Evolutionary conservation across 2,329 filamentous ascomycete genomes (phyloP), one percentile per base, ranked within the genome.

Genomic region (Verticillium dahliae): DNA sequence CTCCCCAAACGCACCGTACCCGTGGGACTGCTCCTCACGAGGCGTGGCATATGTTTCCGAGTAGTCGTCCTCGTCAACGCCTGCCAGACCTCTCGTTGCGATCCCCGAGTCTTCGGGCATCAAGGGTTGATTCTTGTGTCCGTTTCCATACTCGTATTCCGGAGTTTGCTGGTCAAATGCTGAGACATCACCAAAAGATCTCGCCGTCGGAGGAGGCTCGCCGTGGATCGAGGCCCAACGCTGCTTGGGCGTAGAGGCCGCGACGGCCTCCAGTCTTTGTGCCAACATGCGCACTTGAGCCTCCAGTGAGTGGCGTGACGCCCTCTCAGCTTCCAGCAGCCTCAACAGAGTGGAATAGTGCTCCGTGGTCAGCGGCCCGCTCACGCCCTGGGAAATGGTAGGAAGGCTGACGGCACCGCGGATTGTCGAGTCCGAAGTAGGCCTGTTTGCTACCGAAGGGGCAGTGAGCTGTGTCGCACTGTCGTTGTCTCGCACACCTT

Each of bases 241-340:
- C 35, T 58, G 58, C 6, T 58, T 61, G 63, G 66, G 70, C 61
- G 66, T 74, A 65, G 62, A 72, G 64, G 73, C 75, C 68, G 66
- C 78, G 78, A 78, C 56, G 84, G 66, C 10, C 79, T 70, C 79
- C 56, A 86, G 65, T 54, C 80, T 78, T 38, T 81, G 79, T 27
- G 76, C 77, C 6, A 89, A 74, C 52, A 76, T 80, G 61, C 76
- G 80, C 37, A 88, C 83, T 62, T 86, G 79, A 1, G 75, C 73
- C 69, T 88, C 86, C 4, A 89, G 78, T 4, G 78, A 75, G 61
- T 80, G 76, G 5, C 86, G 79, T 5, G 82, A 82, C 1, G 78
- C 77, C 33, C 85, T 83, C 69, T 89, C 86, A 1, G 78, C 76
- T 61, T 85, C 78, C 33, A 88, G 75, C 61, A 87, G 76, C 15